phyloP scores from a whole-genome alignment of 345 rosid species.

The Rubroshorea leprosula region DNA sequence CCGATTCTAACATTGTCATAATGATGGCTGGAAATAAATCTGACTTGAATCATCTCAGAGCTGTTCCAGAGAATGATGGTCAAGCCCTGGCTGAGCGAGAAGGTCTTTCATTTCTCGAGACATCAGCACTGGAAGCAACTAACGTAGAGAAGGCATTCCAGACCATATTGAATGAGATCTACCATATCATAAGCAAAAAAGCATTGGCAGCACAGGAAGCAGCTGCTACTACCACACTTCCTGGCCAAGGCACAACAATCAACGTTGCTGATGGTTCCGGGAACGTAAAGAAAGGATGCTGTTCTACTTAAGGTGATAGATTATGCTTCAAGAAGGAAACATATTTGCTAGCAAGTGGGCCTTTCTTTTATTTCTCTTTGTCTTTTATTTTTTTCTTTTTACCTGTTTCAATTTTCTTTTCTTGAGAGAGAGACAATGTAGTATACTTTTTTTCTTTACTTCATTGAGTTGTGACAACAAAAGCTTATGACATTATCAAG shows the following conservation, averaged over 20 bases:
- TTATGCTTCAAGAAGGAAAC: constrained; percentile 11
- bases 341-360: constrained; percentile 12
- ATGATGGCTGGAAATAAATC: constrained; percentile 81
- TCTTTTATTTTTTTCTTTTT: constrained; percentile 23
- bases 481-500: constrained; percentile 25
- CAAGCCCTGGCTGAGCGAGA: constrained; percentile 52
- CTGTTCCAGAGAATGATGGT: constrained; percentile 57
- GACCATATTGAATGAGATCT: constrained; percentile 55
- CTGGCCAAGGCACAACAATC: constrained; percentile 61
- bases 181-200: constrained; percentile 64
- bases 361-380: constrained; percentile 9
- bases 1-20: constrained; percentile 73
- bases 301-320: constrained; percentile 38
- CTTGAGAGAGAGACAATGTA: constrained; percentile 37
- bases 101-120: constrained; percentile 68
- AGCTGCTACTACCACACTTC: constrained; percentile 37
- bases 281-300: constrained; percentile 43
- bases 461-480: constrained; percentile 23
- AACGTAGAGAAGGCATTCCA: constrained; percentile 72
- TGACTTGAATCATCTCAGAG: constrained; percentile 62
- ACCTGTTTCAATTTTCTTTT: too few species aligned
- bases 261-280: constrained; percentile 53
- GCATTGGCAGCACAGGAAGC: constrained; percentile 69
- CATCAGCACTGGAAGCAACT: constrained; percentile 66
- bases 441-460: constrained; percentile 27